Conservation (phyloP, 441 rosid genomes). For the Brassica hybrid region DNA sequence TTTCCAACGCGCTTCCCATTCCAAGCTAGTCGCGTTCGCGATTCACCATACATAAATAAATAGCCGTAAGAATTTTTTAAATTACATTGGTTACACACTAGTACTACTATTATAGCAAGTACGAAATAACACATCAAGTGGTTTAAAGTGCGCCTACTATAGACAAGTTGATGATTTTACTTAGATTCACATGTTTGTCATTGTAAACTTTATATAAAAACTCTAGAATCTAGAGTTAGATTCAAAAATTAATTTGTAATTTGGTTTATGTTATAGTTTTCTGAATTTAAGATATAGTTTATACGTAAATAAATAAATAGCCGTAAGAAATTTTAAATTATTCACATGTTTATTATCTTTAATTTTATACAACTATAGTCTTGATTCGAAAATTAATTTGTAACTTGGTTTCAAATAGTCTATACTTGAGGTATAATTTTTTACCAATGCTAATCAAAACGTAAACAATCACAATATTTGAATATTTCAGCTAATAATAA, state of each 20-base stretch:
- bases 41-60: neutral
- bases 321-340: no score
- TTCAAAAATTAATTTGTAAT: no score
- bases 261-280: no score
- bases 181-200: neutral
- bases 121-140: neutral
- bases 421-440: neutral
- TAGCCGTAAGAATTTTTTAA: neutral
- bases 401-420: neutral
- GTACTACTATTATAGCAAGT: neutral
- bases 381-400: neutral
- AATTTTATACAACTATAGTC: no score
- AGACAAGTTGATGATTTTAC: neutral
- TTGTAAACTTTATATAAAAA: neutral
- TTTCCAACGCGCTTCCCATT: slow-evolving; percentile 57
- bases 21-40: slow-evolving; percentile 44
- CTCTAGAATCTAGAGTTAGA: neutral
- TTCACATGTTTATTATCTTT: no score
- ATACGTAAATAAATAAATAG: no score
- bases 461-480: neutral
- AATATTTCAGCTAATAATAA: neutral
- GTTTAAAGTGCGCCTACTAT: neutral
- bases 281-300: no score
- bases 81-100: neutral
- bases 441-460: neutral